These are phyloP conservation scores for Lachancea nothofagi DNA, from an alignment of 805 yeast genomes.

Conservation along the genomic window DNA sequence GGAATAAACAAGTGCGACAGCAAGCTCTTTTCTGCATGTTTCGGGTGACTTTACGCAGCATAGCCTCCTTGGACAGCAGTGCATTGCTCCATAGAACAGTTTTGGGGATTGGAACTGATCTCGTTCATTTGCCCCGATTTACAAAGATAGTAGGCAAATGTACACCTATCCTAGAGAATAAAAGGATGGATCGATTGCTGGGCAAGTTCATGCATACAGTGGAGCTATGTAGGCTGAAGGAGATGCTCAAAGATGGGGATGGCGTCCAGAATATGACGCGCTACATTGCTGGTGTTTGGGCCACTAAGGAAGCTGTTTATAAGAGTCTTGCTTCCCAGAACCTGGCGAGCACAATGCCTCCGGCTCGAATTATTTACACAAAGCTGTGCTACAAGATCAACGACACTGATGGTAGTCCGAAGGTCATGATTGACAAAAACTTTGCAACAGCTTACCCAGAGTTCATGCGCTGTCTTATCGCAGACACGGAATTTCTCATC, in stretches of 20 bases:
- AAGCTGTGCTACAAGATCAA: constrained; percentile 22
- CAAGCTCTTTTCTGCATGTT: neutral
- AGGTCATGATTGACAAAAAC: constrained; percentile 12
- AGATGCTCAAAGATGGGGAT: neutral
- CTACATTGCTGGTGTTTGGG: constrained; percentile 32
- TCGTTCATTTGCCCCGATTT: constrained; percentile 28
- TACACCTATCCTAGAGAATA: constrained; percentile 1
- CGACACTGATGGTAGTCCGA: constrained; percentile 13
- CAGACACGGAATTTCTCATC: constrained; percentile 12
- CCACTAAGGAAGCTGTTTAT: constrained; percentile 26
- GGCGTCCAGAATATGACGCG: neutral
- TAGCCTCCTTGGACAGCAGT: neutral
- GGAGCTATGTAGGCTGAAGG: constrained; percentile 15
- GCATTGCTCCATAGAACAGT: neutral
- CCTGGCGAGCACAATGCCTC: constrained; percentile 15
- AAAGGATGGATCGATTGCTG: constrained; percentile 15
- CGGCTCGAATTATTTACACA: constrained; percentile 29
- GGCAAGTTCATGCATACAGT: constrained; percentile 27
- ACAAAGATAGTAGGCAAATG: constrained; percentile 16
- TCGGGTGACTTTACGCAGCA: neutral
- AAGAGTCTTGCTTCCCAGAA: constrained; percentile 19
- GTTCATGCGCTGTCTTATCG: constrained; percentile 11
- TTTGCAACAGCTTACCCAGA: constrained; percentile 5
- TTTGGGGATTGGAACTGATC: constrained; percentile 25
- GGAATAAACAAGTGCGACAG: too few species aligned